Evolutionary conservation across 73 alveolate species (phyloP), one percentile per base, ranked within the genome.

Genomic region (Paramecium pentaurelia): DNA sequence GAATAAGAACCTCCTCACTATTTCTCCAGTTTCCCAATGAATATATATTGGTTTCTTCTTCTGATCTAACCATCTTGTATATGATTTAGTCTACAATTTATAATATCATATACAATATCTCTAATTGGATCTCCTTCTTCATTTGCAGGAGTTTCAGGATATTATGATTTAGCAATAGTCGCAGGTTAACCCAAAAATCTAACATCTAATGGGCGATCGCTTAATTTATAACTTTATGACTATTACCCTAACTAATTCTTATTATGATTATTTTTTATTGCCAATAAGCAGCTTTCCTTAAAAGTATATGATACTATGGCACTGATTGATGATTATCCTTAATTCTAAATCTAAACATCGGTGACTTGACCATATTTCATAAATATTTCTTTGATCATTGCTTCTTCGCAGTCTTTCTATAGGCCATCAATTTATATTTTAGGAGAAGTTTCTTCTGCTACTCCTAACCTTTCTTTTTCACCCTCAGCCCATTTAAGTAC

Each of bases 381-480:
- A 18, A 73, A 73, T 73, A 73, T 40, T 30, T 73, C 87, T 34
- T 40, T 73, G n/a, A 73, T 73, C 87, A 87, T 87, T 37, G 40
- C 88, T 44, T 87, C 88, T 64, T 73, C 70, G 38, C 93, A 87
- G 28, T 71, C 80, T 12, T 86, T 86, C n/a, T 64, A 86, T 18
- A 86, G 58, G 8, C 88, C 80, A 58, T 77, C 93, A 18, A 87
- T 38, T 40, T 64, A 38, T 60, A 87, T 25, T 36, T 64, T 87
- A 14, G 83, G 93, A 30, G 83, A 54, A 28, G 71, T 49, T 27
- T 87, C 93, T 37, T 86, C 71, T 28, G 58, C 30, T 27, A 86
- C 93, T 60, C 89, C 93, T 14, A 87, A 34, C 45, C 88, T 87
- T 87, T 87, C 93, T 87, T 64, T 77, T 64, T 64, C 93, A 16